Evolutionary conservation across 768 basidiomycete species (phyloP).

Genomic region (Infundibulicybe gibba): DNA sequence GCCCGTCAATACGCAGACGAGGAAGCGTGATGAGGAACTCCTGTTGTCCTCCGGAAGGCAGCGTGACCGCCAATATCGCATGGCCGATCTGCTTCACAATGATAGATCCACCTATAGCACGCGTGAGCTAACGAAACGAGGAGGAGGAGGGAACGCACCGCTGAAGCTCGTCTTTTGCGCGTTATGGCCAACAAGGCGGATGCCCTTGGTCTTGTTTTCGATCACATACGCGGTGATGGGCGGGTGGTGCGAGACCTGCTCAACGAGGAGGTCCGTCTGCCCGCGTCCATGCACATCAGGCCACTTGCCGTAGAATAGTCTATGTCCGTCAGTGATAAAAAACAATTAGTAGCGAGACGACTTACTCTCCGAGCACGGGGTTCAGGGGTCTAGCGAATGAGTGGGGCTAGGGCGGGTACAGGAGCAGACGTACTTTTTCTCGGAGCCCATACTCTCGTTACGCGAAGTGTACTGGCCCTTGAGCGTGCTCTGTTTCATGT

Average conservation of each 20-base stretch:
- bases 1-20: constrained; percentile 86
- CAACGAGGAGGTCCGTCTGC: constrained; percentile 80
- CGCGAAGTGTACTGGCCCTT: constrained; percentile 95
- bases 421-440: constrained; percentile 76
- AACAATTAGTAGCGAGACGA: constrained; percentile 11
- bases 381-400: constrained; percentile 73
- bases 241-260: constrained; percentile 96
- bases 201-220: constrained; percentile 72
- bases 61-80: constrained; percentile 70
- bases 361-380: constrained; percentile 90
- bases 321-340: constrained; percentile 18
- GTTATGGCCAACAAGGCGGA: constrained; percentile 80
- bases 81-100: constrained; percentile 96
- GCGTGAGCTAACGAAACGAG: neutral
- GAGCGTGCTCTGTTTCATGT: constrained; percentile 63
- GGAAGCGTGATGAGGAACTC: constrained; percentile 92
- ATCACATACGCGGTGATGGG: constrained; percentile 87
- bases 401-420: neutral
- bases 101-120: constrained; percentile 53
- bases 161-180: constrained; percentile 96
- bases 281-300: constrained; percentile 72
- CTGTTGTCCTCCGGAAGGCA: constrained; percentile 42
- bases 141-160: constrained; percentile 32
- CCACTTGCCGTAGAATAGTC: constrained; percentile 89
- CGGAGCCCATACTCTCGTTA: constrained; percentile 93